These are phyloP conservation scores for Cardiospermum halicacabum DNA, from an alignment of 345 rosid genomes.

Conservation along the genomic window DNA sequence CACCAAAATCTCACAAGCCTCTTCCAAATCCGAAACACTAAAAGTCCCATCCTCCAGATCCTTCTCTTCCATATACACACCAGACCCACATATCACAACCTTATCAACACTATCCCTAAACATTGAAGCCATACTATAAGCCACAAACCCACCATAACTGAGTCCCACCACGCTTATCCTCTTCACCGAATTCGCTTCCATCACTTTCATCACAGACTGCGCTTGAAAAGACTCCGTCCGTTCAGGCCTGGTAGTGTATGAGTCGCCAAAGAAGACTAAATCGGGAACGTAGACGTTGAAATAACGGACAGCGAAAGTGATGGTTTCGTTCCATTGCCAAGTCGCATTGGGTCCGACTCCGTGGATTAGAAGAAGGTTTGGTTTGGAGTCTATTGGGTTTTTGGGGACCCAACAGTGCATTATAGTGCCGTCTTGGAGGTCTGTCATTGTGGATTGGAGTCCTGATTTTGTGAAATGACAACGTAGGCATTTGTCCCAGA, in stretches of 20 bases:
- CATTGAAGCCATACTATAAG: conserved; percentile 68
- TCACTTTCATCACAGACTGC: conserved; percentile 52
- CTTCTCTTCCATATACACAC: conserved; percentile 76
- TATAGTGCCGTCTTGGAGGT: conserved; percentile 68
- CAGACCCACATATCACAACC: conserved; percentile 70
- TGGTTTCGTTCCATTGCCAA: conserved; percentile 70
- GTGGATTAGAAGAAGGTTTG: conserved; percentile 73
- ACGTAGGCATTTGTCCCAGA: conserved; percentile 41
- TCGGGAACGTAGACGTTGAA: conserved; percentile 72
- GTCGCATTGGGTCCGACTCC: conserved; percentile 73
- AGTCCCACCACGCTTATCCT: conserved; percentile 61
- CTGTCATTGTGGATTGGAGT: conserved; percentile 53
- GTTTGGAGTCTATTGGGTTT: conserved; percentile 31
- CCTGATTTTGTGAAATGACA: conserved; percentile 47
- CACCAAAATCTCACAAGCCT: conserved; percentile 59
- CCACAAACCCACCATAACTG: conserved; percentile 85
- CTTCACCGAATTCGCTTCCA: conserved; percentile 49
- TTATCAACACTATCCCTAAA: conserved; percentile 52
- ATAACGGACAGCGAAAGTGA: conserved; percentile 34
- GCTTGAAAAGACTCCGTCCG: conserved; percentile 76
- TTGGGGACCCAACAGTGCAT: conserved; percentile 82
- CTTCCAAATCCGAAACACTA: conserved; percentile 57
- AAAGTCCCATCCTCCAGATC: conserved; percentile 63
- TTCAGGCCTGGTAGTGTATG: conserved; percentile 66
- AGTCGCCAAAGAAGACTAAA: conserved; percentile 73